phyloP scores from a whole-genome alignment of 2,329 filamentous ascomycete species.

The Fusarium citri region DNA sequence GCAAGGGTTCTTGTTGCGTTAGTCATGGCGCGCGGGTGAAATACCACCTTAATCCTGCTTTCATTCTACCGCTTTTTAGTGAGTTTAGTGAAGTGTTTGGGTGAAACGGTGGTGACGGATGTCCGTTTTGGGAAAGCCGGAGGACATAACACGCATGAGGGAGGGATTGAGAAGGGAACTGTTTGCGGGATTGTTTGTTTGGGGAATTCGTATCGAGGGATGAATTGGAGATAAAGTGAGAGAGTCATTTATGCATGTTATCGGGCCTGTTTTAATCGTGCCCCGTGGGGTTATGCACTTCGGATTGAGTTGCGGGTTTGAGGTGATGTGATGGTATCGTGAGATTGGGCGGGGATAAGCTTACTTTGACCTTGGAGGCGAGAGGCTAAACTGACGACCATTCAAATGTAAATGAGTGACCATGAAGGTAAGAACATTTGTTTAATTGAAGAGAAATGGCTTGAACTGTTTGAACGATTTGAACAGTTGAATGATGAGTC shows the following conservation, averaged over 20 bases:
- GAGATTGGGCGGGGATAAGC: neutral
- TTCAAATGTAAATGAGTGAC: too few species aligned
- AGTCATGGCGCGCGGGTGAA: neutral
- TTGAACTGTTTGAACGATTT: too few species aligned
- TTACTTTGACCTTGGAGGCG: neutral
- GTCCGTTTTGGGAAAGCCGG: neutral
- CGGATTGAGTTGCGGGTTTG: neutral
- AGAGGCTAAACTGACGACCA: neutral
- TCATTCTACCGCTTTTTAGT: neutral
- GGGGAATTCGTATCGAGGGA: neutral
- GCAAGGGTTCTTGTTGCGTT: neutral
- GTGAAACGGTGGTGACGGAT: neutral
- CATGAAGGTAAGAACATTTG: too few species aligned
- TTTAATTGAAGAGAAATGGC: too few species aligned
- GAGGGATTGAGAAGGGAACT: neutral
- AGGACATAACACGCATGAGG: neutral
- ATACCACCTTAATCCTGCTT: too few species aligned
- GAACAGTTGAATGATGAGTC: too few species aligned
- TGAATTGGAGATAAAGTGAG: too few species aligned
- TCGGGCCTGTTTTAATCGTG: neutral
- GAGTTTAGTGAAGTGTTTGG: neutral
- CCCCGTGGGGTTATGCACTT: constrained; percentile 1
- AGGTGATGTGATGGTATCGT: neutral
- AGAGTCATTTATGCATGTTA: neutral
- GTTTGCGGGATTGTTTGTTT: neutral